A percentile compares a stretch with the other conserved stretches of the same genome.
Conservation (phyloP, 768 basidiomycete species). For the Atractiella rhizophila region DNA sequence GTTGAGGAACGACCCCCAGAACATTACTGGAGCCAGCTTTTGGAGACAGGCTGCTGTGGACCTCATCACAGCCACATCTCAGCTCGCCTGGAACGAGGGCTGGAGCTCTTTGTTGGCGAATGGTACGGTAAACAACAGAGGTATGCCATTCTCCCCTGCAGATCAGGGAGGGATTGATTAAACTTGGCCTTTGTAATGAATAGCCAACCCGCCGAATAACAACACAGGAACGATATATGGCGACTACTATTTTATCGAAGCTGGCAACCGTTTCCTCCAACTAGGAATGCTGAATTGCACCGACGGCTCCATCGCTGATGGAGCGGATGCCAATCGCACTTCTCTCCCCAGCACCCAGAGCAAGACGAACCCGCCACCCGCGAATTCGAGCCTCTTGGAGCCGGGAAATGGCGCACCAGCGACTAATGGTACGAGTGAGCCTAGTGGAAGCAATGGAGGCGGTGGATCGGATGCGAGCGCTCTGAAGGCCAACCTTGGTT, state of each 20-base stretch:
- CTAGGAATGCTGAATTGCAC: slow-evolving; percentile 4
- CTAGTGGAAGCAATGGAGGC: too few relatives aligned
- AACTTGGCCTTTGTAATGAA: too few relatives aligned
- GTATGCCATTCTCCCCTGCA: background rate
- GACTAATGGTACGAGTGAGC: too few relatives aligned
- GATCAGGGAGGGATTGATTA: background rate
- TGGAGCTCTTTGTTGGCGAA: background rate
- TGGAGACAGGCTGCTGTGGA: background rate
- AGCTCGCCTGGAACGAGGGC: background rate
- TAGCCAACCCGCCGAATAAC: background rate
- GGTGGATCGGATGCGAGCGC: too few relatives aligned
- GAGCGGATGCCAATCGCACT: too few relatives aligned
- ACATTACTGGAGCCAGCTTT: slow-evolving; percentile 37
- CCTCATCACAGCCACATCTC: background rate
- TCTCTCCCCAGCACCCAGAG: too few relatives aligned
- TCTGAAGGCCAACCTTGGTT: too few relatives aligned
- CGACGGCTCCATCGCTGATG: too few relatives aligned
- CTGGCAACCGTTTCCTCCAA: slow-evolving; percentile 1
- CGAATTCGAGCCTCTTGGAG: too few relatives aligned
- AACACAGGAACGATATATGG: background rate
- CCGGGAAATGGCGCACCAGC: too few relatives aligned
- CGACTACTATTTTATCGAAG: background rate
- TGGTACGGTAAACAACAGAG: slow-evolving; percentile 3
- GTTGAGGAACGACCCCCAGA: slow-evolving; percentile 72
- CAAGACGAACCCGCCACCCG: too few relatives aligned